A percentile compares a stretch with the other conserved stretches of the same genome.
Evolutionary conservation across 176 grass and related monocot species (phyloP).

Genomic region (Ensete glaucum): DNA sequence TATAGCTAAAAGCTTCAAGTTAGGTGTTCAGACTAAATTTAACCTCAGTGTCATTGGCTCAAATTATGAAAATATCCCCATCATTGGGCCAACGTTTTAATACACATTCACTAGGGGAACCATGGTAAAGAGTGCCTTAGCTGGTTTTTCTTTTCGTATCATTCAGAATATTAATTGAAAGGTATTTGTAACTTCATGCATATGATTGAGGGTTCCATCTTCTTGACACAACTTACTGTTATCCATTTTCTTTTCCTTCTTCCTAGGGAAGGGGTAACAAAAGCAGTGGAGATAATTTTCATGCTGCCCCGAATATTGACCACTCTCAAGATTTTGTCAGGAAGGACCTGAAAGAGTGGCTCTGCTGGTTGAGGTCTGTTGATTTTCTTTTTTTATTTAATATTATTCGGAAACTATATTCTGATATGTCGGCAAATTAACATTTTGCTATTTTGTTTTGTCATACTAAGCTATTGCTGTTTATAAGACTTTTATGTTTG

Average conservation of each 20-base stretch:
- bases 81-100: too few species aligned
- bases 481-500: neutral
- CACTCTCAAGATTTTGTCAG: slow-evolving; percentile 98
- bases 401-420: neutral
- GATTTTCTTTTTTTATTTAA: neutral
- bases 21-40: too few species aligned
- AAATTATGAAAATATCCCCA: too few species aligned
- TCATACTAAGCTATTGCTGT: neutral
- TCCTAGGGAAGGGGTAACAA: slow-evolving; percentile 90
- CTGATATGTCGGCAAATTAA: neutral
- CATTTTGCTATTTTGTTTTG: neutral
- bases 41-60: too few species aligned
- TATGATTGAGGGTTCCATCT: too few species aligned
- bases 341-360: slow-evolving; percentile 89
- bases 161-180: neutral
- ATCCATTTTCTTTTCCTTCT: neutral
- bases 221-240: neutral
- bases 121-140: neutral
- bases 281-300: slow-evolving; percentile 96
- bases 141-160: neutral
- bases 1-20: too few species aligned
- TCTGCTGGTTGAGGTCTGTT: slow-evolving; percentile 70
- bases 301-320: slow-evolving; percentile 98
- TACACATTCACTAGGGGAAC: neutral
- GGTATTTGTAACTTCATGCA: neutral